Conservation (phyloP, 2,329 filamentous ascomycete genomes). For the Neonectria sp. region DNA sequence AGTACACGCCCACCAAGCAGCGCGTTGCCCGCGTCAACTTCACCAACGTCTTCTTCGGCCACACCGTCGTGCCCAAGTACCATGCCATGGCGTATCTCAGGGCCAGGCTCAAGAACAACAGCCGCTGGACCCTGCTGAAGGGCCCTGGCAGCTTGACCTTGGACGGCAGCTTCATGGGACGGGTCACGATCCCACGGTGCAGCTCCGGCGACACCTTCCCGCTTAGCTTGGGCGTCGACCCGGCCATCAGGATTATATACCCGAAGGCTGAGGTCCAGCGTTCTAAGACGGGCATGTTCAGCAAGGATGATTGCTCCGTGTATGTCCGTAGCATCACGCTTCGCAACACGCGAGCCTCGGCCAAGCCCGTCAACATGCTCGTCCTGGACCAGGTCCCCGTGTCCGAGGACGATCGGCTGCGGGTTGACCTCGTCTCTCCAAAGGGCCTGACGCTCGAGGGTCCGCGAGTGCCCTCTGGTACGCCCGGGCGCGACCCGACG, state of each 20-base stretch:
- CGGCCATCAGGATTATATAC: conserved; percentile 69
- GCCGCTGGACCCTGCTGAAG: conserved; percentile 68
- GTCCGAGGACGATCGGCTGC: conserved; percentile 72
- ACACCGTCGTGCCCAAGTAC: conserved; percentile 74
- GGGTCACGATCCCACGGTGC: conserved; percentile 68
- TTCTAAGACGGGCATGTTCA: conserved; percentile 66
- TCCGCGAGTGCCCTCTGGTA: conserved; percentile 54
- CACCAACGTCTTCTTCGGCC: conserved; percentile 65
- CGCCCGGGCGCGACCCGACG: conserved; percentile 46
- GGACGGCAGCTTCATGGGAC: conserved; percentile 75
- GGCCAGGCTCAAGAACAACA: conserved; percentile 69
- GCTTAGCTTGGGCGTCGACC: conserved; percentile 73
- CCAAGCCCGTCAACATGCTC: conserved; percentile 61
- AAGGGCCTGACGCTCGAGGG: conserved; percentile 61
- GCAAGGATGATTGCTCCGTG: conserved; percentile 66
- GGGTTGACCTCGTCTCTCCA: conserved; percentile 66
- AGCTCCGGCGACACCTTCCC: conserved; percentile 68
- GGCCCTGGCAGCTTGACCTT: conserved; percentile 72
- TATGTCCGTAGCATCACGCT: conserved; percentile 66
- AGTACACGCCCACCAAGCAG: conserved; percentile 67
- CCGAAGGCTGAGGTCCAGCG: conserved; percentile 69
- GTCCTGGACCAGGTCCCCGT: conserved; percentile 74
- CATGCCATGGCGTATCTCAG: conserved; percentile 72
- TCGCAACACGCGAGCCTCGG: conserved; percentile 63
- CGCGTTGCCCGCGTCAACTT: conserved; percentile 71